These are phyloP conservation scores for Trichophaea hybrida DNA, from an alignment of 2,329 filamentous ascomycete genomes.

Conservation along the genomic window DNA sequence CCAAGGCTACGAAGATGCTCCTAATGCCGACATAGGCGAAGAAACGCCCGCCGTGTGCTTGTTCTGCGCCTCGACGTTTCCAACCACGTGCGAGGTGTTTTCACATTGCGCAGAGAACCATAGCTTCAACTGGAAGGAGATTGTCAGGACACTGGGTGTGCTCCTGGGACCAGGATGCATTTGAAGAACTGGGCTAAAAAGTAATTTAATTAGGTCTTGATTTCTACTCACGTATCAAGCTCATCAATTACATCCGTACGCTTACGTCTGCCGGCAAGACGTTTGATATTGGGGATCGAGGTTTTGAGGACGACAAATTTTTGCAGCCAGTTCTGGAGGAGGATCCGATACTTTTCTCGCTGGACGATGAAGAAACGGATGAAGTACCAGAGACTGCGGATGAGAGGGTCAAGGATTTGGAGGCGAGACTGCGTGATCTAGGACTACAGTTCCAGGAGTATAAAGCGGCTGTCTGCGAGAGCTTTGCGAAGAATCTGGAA, in stretches of 20 bases:
- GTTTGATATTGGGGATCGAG: slow-evolving; percentile 33
- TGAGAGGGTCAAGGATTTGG: slow-evolving; percentile 32
- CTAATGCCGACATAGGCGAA: slow-evolving; percentile 29
- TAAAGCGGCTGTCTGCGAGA: slow-evolving; percentile 32
- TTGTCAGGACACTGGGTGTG: slow-evolving; percentile 31
- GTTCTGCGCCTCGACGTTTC: slow-evolving; percentile 31
- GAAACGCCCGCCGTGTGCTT: slow-evolving; percentile 33
- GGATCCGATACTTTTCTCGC: slow-evolving; percentile 71
- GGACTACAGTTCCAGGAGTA: slow-evolving; percentile 34
- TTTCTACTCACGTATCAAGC: slow-evolving; percentile 34
- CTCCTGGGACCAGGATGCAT: neutral
- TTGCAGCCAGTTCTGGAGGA: slow-evolving; percentile 76
- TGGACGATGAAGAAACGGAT: slow-evolving; percentile 60
- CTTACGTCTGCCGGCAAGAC: slow-evolving; percentile 31
- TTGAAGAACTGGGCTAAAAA: neutral
- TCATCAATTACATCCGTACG: slow-evolving; percentile 38
- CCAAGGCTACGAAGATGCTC: slow-evolving; percentile 34
- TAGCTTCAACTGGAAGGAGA: slow-evolving; percentile 32
- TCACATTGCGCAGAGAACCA: slow-evolving; percentile 31
- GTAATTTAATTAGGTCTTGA: slow-evolving; percentile 30
- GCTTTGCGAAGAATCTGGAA: slow-evolving; percentile 33
- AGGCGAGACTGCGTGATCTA: slow-evolving; percentile 31
- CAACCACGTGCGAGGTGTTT: slow-evolving; percentile 30
- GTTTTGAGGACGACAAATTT: slow-evolving; percentile 59
- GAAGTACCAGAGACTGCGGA: slow-evolving; percentile 24